Percentiles rank a stretch among this genome's conserved stretches.
Evolutionary conservation across 2,329 filamentous ascomycete species (phyloP).

Genomic region (Fusarium dimerum): DNA sequence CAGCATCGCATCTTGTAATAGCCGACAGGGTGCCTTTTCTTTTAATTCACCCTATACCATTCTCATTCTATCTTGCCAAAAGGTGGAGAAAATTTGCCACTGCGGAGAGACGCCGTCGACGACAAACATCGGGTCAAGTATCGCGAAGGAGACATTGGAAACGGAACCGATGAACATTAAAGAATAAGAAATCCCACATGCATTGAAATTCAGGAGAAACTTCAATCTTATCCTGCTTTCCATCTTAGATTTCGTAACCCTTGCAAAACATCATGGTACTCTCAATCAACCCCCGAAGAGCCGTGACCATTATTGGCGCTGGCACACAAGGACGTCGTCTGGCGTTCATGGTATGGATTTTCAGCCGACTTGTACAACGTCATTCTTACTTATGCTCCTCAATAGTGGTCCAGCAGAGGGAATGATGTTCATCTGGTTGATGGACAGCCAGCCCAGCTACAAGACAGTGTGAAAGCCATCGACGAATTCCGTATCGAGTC

Average conservation of each 20-base stretch:
- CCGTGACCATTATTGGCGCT: conserved; percentile 31
- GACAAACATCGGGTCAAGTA: no score
- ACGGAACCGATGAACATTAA: not conserved
- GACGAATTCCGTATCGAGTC: conserved; percentile 20
- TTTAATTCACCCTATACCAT: no score
- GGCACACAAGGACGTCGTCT: conserved; percentile 34
- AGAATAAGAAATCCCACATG: not conserved
- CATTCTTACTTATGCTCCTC: not conserved
- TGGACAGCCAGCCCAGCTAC: conserved; percentile 25
- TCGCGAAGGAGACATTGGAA: not conserved
- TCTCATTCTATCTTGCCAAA: not conserved
- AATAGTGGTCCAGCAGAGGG: conserved; percentile 33
- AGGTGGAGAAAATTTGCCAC: not conserved
- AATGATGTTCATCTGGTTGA: conserved; percentile 33
- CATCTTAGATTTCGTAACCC: not conserved
- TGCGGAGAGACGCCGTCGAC: not conserved
- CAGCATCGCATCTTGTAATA: no score
- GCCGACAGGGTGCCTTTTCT: no score
- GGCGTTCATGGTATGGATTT: conserved; percentile 31
- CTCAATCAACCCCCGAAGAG: conserved; percentile 5
- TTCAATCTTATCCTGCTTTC: not conserved
- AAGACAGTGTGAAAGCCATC: conserved; percentile 29
- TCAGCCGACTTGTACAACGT: not conserved
- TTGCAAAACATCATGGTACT: conserved; percentile 15
- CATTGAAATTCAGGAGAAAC: not conserved